Base-by-base conservation (phyloP, 2,329 filamentous ascomycete species). In the Fusarium liriodendri region DNA sequence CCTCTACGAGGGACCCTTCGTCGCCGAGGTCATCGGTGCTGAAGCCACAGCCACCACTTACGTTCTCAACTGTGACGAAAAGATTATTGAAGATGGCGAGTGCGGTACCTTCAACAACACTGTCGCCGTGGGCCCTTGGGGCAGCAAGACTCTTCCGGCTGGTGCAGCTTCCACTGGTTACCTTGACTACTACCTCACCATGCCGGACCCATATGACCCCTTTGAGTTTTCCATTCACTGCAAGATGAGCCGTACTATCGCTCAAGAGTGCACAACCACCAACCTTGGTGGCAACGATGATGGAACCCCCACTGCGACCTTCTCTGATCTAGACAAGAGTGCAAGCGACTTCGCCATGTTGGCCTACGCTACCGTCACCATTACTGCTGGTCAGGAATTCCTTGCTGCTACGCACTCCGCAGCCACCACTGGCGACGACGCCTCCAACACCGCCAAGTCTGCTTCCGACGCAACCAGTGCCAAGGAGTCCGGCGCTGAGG, bases 31-130 rank as follows among this genome's bases (percentile, higher is more conserved):
- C 38, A 27, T 72, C 9, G 54, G 40, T 13, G 45, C 45, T 10
- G 45, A 50, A 29, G 45, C 45, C 45, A 50, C 45, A 25, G 45
- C 45, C 10, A 50, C 45, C 45, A 50, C 45, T 10, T 50, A 50
- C 25, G 45, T 50, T 29, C 45, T 50, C 25, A 50, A 50, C 45
- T 50, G 45, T 50, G 16, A 14, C 25, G 25, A 27, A 29, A 10
- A 50, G 18, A 11, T 14, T 5, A n/a, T 22, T 29, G 45, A 50
- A n/a, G 67, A 45, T 11, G 64, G 47, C 25, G 29, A 52, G 8
- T 72, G 70, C 47, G 65, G 62, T n/a, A 59, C 54, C 25, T 66
- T 54, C 38, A 64, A 73, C 60, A 37, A 66, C 14, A 38, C 68
- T 27, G 7, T 71, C 35, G 42, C 59, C 6, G 27, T 71, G 5